Conservation (phyloP, 371 early-diverging fungal species). For the Thermomucor indicae-seudaticae region DNA sequence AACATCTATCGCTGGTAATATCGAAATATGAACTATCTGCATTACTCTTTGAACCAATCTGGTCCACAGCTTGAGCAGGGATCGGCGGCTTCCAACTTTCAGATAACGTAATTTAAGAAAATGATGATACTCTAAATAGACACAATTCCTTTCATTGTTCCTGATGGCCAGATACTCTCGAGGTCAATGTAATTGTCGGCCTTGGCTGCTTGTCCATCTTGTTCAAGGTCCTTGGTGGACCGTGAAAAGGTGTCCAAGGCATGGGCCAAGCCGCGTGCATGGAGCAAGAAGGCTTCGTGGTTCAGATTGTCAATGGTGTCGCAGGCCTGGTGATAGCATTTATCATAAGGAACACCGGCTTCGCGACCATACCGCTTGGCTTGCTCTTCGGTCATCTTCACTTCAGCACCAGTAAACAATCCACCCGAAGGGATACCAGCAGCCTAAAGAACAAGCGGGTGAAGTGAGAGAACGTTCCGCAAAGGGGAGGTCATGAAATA, state of each 20-base stretch:
- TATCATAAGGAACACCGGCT: constrained; percentile 61
- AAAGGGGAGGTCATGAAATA: too few species aligned
- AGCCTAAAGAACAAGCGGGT: not conserved
- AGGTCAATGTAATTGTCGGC: too few species aligned
- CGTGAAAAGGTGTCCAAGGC: constrained; percentile 14
- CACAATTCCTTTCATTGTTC: too few species aligned
- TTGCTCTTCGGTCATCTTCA: constrained; percentile 55
- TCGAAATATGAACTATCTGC: too few species aligned
- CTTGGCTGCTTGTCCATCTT: not conserved
- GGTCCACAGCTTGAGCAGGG: too few species aligned
- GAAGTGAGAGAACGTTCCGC: not conserved
- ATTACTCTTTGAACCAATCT: too few species aligned
- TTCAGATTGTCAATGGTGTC: constrained; percentile 14
- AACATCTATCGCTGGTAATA: too few species aligned
- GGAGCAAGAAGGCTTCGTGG: constrained; percentile 14
- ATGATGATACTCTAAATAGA: too few species aligned
- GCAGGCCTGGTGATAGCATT: constrained; percentile 56
- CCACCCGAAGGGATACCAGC: constrained; percentile 59
- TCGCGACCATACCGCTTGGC: constrained; percentile 63
- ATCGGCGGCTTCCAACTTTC: too few species aligned
- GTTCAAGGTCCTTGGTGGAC: constrained; percentile 10
- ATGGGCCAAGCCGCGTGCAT: constrained; percentile 12
- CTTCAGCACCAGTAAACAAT: constrained; percentile 63
- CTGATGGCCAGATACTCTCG: too few species aligned
- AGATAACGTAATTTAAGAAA: too few species aligned